Evolutionary conservation across 441 rosid species (phyloP), one percentile per base, ranked within the genome.

Genomic region (Pelargonium australe): DNA sequence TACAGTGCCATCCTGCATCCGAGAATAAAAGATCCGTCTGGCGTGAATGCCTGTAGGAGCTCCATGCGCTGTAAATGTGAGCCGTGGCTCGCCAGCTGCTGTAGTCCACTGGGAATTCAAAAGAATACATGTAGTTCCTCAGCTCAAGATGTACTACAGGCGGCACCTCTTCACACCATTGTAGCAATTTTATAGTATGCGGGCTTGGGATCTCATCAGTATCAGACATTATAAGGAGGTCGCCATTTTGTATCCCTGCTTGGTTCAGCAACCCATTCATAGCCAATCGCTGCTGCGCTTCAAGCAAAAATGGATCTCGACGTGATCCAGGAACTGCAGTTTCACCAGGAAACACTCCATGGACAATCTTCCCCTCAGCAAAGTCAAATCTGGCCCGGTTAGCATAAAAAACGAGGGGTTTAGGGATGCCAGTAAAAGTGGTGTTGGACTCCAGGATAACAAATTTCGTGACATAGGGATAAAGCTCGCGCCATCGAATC

Each of bases 1-100:
- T 87, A 53, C 96, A 92, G 74, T 92, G 97, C 97, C 98, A 93
- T 7, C 97, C 97, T 14, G 97, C 92, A 44, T 93, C 95, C 0
- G 98, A 81, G 37, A 93, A 74, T 16, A 93, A 76, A 34, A 84
- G 49, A 63, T 91, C 83, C 0, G 89, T 75, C 71, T 84, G 91
- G 60, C 98, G 85, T 0, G 94, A 89, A 67, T 93, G 98, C 2
- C 90, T 76, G 72, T 93, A 91, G 14, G 73, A 69, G 3, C 91
- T 86, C 80, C 78, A 60, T 7, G 75, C 72, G 41, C 77, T 70
- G 25, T 76, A 88, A 16, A 84, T 71, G 45, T 91, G 91, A 62
- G 83, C 69, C 1, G 89, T 78, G n/a, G 96, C 82, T 41, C 95
- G 80, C 97, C 98, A 93, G 74, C 92, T 91, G 68, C 88, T 86